Evolutionary conservation across 1,284 basidiomycete species (phyloP).

Genomic region (Pseudozyma sp.): DNA sequence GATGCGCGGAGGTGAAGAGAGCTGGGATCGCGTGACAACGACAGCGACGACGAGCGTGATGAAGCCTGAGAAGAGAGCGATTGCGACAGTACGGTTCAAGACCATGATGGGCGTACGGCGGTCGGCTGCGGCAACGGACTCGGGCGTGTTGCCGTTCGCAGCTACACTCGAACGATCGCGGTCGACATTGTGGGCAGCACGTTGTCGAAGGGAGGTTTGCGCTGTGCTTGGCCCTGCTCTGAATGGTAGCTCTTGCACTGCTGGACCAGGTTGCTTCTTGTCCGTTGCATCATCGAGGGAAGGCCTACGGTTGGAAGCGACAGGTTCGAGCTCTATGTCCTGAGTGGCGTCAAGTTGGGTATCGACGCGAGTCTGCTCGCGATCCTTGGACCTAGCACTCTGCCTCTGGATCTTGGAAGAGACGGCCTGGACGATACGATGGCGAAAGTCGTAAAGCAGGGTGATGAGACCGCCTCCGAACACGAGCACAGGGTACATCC

Average conservation of each 20-base stretch:
- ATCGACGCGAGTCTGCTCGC: too few relatives aligned
- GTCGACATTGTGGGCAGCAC: constrained; percentile 13
- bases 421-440: constrained; percentile 9
- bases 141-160: background rate
- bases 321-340: constrained; percentile 50
- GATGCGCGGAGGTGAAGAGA: constrained; percentile 58
- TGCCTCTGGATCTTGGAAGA: constrained; percentile 2
- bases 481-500: constrained; percentile 70
- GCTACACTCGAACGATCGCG: background rate
- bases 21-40: constrained; percentile 67
- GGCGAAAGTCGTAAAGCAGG: constrained; percentile 66
- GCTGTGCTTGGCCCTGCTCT: constrained; percentile 7
- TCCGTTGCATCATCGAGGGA: constrained; percentile 20
- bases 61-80: constrained; percentile 62
- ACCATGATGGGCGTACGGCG: constrained; percentile 48
- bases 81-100: constrained; percentile 34
- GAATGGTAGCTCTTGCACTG: constrained; percentile 22
- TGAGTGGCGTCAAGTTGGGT: constrained; percentile 5
- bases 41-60: constrained; percentile 66
- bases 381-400: background rate
- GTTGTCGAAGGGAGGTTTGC: constrained; percentile 12
- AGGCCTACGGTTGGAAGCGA: background rate
- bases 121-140: constrained; percentile 1
- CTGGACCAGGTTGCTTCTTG: constrained; percentile 19
- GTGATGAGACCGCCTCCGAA: constrained; percentile 67